These are phyloP conservation scores for Novymonas esmeraldas DNA, from an alignment of 208 protist genomes.

Conservation along the genomic window DNA sequence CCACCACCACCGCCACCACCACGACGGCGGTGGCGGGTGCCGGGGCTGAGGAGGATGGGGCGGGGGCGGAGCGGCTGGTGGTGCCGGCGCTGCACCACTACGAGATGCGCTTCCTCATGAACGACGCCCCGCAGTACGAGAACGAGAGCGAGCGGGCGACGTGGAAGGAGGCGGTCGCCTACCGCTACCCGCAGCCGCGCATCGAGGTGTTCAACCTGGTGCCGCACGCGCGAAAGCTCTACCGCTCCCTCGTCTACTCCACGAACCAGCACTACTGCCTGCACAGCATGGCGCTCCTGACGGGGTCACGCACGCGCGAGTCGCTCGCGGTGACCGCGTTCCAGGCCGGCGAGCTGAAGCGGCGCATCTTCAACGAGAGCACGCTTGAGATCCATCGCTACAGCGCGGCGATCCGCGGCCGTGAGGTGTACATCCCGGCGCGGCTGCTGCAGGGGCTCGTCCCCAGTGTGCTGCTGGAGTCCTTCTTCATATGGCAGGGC, in stretches of 20 bases:
- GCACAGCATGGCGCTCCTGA: conserved; percentile 58
- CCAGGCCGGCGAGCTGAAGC: conserved; percentile 67
- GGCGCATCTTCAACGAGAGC: conserved; percentile 54
- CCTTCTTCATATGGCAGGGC: conserved; percentile 84
- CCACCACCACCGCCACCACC: background rate
- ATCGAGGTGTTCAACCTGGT: conserved; percentile 81
- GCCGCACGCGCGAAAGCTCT: conserved; percentile 74
- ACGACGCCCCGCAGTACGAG: conserved; percentile 64
- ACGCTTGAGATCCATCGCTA: conserved; percentile 78
- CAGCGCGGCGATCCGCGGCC: conserved; percentile 45
- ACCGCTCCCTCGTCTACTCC: conserved; percentile 74
- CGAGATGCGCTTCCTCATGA: conserved; percentile 68
- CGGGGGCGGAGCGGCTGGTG: background rate
- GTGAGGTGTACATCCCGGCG: conserved; percentile 77
- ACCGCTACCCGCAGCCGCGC: conserved; percentile 50
- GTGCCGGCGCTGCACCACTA: conserved; percentile 26
- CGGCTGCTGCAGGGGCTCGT: conserved; percentile 79
- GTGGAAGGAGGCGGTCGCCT: conserved; percentile 87
- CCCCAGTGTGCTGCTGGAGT: conserved; percentile 75
- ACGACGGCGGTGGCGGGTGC: background rate
- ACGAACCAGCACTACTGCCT: conserved; percentile 76
- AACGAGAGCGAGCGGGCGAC: conserved; percentile 60
- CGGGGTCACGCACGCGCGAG: conserved; percentile 33
- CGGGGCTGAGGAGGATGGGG: conserved; percentile 5
- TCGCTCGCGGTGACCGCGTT: conserved; percentile 44